phyloP scores from a whole-genome alignment of 805 yeast species.

The Hanseniaspora singularis region DNA sequence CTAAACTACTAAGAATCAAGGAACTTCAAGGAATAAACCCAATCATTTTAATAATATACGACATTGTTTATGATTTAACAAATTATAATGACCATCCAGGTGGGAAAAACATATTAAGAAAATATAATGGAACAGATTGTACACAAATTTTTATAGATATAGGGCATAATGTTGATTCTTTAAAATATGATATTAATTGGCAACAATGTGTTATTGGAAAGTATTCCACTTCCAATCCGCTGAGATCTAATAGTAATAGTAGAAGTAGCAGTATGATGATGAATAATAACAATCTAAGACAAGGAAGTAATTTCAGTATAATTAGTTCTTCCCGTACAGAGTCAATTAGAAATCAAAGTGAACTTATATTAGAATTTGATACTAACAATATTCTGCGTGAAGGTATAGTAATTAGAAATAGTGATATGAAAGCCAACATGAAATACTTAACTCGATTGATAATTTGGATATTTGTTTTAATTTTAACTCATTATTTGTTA shows the following conservation, averaged over 20 bases:
- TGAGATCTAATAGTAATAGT: not conserved
- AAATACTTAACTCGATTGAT: not conserved
- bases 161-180: conserved; percentile 27
- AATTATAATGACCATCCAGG: conserved; percentile 24
- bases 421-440: not conserved
- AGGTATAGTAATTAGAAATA: not conserved
- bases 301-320: conserved; percentile 5
- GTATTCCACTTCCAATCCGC: too few relatives aligned
- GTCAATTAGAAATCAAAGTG: not conserved
- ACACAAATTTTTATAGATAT: conserved; percentile 23
- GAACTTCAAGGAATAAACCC: conserved; percentile 17
- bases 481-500: not conserved
- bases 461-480: conserved; percentile 1
- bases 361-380: not conserved
- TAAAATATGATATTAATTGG: conserved; percentile 33
- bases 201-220: conserved; percentile 10
- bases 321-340: not conserved
- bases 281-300: too few relatives aligned
- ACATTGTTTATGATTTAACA: conserved; percentile 21
- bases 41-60: conserved; percentile 20
- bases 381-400: conserved; percentile 1
- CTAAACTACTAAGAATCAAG: conserved; percentile 18
- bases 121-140: conserved; percentile 23
- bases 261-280: conserved; percentile 1
- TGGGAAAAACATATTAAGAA: conserved; percentile 21